Base-by-base conservation (phyloP, 192 early-diverging fungal species). In the Coemansia sp. region DNA sequence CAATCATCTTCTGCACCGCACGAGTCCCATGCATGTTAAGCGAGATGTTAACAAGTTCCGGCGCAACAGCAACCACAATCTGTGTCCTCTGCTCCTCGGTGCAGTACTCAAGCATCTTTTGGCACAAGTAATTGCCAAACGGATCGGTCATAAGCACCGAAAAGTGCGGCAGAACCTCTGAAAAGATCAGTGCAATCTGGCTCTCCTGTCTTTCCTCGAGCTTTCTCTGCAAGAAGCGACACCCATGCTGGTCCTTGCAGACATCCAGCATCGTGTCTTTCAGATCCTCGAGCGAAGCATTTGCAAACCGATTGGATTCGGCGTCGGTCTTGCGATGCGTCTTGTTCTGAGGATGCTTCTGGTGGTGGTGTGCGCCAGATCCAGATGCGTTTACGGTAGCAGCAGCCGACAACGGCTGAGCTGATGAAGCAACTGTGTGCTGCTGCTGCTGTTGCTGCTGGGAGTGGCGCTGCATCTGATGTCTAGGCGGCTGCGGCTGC, bases 1-100 rank as follows among this genome's bases (percentile, higher is more conserved):
- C 94, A 58, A 95, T 92, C 85, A 95, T 86, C 77, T 94, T 94
- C 73, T 95, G 93, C 67, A 94, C 92, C n/a, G 92, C 94, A 17
- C 94, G 86, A 11, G 94, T 95, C 13, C 94, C 94, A 66, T 95
- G 94, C 93, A 94, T 92, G 74, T 93, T 95, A 25, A 94, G 76
- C 43, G 90, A 93, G 51, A 95, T 93, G 51, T 76, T 86, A 39
- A 94, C 87, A 42, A 95, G 76, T 38, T 94, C 90, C 7, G 88
- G 86, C 0, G 91, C 86, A 14, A 94, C 90, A 7, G 66, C 85
- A 50, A 88, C 85, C 14, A 94, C 88, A 69, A 94, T 89, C 73
- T 85, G 85, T 10, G 87, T 89, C 54, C 89, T 83, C 67, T 95
- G 93, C 8, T 84, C 77, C 62, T 94, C 92, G 41, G 79, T 87